Evolutionary conservation across 345 rosid species (phyloP), one percentile per base, ranked within the genome.

Genomic region (Stellera chamaejasme): DNA sequence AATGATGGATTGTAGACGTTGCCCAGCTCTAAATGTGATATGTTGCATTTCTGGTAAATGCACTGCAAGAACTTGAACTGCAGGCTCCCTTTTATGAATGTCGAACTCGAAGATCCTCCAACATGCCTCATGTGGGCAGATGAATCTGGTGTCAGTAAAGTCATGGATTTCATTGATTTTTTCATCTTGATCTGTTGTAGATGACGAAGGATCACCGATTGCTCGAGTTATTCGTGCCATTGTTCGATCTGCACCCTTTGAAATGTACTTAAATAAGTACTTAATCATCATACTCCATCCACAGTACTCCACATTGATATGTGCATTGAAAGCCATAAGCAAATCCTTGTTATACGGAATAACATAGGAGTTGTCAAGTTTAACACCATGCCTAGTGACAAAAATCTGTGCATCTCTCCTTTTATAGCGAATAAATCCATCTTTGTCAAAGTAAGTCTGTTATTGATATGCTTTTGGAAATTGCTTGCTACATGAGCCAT

Each of bases 21-120:
- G 23, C 23, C 23, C 23, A 19, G 23, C 23, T 19, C 23, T 19
- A 19, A 32, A 32, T 2, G 39, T 3, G 9, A 3, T 32, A 5
- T 32, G 39, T 3, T 32, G 39, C 39, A 45, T 45, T 4, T n/a
- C 42, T 2, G 47, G 52, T 1, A 58, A 13, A 19, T 63, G 73
- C 2, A 52, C 43, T 2, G 32, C 2, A 2, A 63, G 41, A 2
- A 60, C 23, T 1, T 46, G 13, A 0, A 69, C 61, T 3, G 56
- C 5, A 1, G 55, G 61, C 2, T 41, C 14, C 4, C 39, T 15
- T 3, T 13, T 23, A 7, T 56, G 51, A 13, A 63, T 53, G 10
- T 47, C 56, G 52, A 62, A 63, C 11, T 39, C 2, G 41, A 54
- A 69, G 0, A 62, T 52, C 4, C 72, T 25, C 68, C 55, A 69